Conservation (phyloP, 1,284 basidiomycete species). For the Melampsora larici-populina region DNA sequence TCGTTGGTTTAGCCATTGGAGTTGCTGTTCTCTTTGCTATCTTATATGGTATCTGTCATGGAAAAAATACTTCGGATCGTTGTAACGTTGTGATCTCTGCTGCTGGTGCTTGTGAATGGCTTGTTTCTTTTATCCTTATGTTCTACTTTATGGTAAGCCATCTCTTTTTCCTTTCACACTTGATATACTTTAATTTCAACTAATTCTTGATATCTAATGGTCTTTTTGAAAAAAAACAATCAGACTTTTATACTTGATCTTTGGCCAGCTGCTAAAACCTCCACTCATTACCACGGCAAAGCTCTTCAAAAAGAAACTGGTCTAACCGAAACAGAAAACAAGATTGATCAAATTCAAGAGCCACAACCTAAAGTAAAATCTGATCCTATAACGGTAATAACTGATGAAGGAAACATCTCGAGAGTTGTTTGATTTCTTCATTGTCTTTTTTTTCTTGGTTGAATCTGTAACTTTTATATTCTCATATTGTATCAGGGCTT, state of each 20-base stretch:
- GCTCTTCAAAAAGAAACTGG: too few relatives aligned
- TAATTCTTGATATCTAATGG: too few relatives aligned
- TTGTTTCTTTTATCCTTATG: constrained; percentile 10
- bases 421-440: too few relatives aligned
- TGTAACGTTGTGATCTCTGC: constrained; percentile 19
- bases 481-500: too few relatives aligned
- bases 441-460: too few relatives aligned
- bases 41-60: constrained; percentile 28
- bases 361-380: too few relatives aligned
- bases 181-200: background rate
- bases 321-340: too few relatives aligned
- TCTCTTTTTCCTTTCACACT: background rate
- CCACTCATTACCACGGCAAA: background rate
- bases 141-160: constrained; percentile 31
- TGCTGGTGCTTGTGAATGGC: constrained; percentile 31
- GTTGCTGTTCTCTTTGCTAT: constrained; percentile 30
- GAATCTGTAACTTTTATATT: too few relatives aligned
- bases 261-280: constrained; percentile 34
- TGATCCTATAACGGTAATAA: too few relatives aligned
- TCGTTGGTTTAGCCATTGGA: background rate
- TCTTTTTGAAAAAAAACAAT: background rate
- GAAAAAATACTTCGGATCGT: constrained; percentile 8
- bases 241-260: constrained; percentile 36
- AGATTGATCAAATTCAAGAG: too few relatives aligned
- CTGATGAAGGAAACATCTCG: too few relatives aligned